A percentile compares a stretch with the other conserved stretches of the same genome.
phyloP scores from a whole-genome alignment of 495 filamentous ascomycete genomes.

The Podospora pseudoanserina region DNA sequence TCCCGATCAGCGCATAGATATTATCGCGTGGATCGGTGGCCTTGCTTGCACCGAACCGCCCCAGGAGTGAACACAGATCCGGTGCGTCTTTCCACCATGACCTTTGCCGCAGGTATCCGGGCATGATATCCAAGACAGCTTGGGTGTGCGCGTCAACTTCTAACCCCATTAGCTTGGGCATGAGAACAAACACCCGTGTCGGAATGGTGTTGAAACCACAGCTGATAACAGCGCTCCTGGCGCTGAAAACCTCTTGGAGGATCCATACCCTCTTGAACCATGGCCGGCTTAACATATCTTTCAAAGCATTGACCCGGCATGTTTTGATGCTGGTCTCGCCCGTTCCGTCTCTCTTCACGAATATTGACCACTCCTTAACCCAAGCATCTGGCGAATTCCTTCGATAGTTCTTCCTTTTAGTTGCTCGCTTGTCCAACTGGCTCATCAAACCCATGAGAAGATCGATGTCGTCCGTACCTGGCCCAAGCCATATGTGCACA shows the following conservation, averaged over 20 bases:
- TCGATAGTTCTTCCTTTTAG: neutral
- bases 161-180: slow-evolving; percentile 25
- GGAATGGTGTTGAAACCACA: slow-evolving; percentile 31
- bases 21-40: slow-evolving; percentile 32
- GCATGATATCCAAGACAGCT: slow-evolving; percentile 39
- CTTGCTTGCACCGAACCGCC: slow-evolving; percentile 30
- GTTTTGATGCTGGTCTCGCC: neutral
- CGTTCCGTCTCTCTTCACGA: neutral
- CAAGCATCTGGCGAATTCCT: slow-evolving; percentile 1
- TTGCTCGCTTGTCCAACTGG: neutral
- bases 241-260: slow-evolving; percentile 23
- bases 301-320: slow-evolving; percentile 16
- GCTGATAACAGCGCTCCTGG: neutral
- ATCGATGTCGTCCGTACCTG: neutral
- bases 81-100: slow-evolving; percentile 32
- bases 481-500: slow-evolving; percentile 1
- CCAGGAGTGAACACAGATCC: slow-evolving; percentile 30
- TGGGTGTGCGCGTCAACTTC: slow-evolving; percentile 18
- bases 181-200: slow-evolving; percentile 27
- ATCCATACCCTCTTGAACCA: slow-evolving; percentile 29
- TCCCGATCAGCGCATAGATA: slow-evolving; percentile 36
- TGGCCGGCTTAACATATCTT: neutral
- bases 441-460: neutral
- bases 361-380: neutral
- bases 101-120: slow-evolving; percentile 21